Evolutionary conservation across 441 rosid genomes (phyloP), one percentile per base, ranked within the genome.

Genomic region (Francoa sonchifolia): DNA sequence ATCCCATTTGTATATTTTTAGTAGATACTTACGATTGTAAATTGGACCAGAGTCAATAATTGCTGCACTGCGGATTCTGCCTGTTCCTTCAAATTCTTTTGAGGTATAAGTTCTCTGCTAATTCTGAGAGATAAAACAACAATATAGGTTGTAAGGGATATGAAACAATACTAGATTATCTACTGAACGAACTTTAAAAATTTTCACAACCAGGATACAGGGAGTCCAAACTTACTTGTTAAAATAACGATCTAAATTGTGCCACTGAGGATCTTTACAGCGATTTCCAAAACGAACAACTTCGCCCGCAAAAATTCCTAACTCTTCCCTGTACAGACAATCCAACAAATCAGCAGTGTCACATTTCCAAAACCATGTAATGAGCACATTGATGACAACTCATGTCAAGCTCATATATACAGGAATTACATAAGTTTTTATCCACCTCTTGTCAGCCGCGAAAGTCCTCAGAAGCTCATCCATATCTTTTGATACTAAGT

Each of bases 231-330:
- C 62, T 72, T 74, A 79, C 99, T 87, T 92, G 37, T 80, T 93
- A 66, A 92, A 84, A 59, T 83, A 92, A 22, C 97, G 94, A 47
- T 87, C 89, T 55, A 92, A 69, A 61, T 82, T 84, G 73, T 92
- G 99, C 93, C 90, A 92, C 33, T 92, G 99, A 66, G 95, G 99
- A 74, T 92, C 99, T 72, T 82, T 87, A 61, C 97, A 92, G 41
- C 92, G 97, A 56, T 87, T 92, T 50, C 99, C 99, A 63, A 92
- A 92, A 42, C 99, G 97, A 34, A 92, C 89, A 58, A 92, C 97
- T 58, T 92, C 99, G 63, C 93, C 76, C 10, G 89, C 72, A 58
- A 92, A 87, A 38, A 92, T 59, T 68, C 68, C 79, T 53, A 92
- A 60, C 58, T 87, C 99, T 52, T 84, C 99, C 68, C 99, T 92